Evolutionary conservation across 371 early-diverging fungal genomes (phyloP).

Genomic region (Coemansia sp.): DNA sequence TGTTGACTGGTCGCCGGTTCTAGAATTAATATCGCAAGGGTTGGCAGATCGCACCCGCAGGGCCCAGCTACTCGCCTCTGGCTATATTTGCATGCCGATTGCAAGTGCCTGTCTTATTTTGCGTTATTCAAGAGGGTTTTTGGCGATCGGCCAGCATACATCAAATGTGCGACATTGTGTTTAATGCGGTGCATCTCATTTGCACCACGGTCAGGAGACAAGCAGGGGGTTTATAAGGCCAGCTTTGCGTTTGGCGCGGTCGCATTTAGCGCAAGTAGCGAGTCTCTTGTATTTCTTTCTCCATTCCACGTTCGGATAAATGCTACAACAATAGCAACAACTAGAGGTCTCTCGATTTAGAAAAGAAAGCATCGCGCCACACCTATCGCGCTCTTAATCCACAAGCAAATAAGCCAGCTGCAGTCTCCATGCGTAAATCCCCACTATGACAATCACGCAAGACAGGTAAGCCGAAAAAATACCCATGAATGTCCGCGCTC

Average conservation of each 20-base stretch:
- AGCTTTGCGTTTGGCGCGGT: neutral
- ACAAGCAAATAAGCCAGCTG: neutral
- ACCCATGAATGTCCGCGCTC: constrained; percentile 11
- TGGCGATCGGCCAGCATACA: neutral
- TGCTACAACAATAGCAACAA: neutral
- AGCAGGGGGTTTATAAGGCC: neutral
- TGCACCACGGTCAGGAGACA: neutral
- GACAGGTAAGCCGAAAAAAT: constrained; percentile 44
- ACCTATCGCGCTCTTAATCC: neutral
- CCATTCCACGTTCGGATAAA: neutral
- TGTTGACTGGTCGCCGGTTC: neutral
- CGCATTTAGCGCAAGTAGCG: neutral
- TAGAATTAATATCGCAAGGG: neutral
- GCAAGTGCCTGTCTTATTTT: neutral
- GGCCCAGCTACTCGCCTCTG: neutral
- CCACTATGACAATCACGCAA: constrained; percentile 33
- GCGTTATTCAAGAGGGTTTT: neutral
- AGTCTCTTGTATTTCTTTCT: neutral
- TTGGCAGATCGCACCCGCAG: neutral
- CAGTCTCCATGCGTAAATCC: neutral
- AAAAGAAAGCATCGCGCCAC: neutral
- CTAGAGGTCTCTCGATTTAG: neutral
- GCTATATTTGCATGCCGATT: neutral
- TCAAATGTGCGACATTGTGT: neutral
- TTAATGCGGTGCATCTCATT: constrained; percentile 14